Base-by-base conservation (phyloP, 2,329 filamentous ascomycete species). In the Periconia macrospinosa region DNA sequence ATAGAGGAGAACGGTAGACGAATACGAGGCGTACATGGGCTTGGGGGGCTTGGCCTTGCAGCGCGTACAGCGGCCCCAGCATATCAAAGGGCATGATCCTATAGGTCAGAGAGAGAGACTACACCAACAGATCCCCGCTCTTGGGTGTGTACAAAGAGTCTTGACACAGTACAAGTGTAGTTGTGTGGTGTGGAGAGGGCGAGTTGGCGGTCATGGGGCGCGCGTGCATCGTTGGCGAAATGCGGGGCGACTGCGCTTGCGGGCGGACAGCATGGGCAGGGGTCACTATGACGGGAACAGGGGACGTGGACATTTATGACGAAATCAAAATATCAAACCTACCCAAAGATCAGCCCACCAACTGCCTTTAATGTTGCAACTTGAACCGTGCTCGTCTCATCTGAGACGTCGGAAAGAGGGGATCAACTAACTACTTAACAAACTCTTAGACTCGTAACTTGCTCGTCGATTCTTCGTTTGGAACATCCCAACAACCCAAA, bases 191-290 rank as follows among this genome's bases (percentile, higher is more conserved):
- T 33, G 30, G 30, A 33, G 13, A 33, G 30, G 30, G 30, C 30
- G 8, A 33, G 33, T 37, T 3, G 33, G 11, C 6, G 33, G 50
- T 56, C 49, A 52, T 52, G 53, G 47, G 53, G 45, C 19, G 11
- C 41, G 33, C 20, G 44, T 33, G 41, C 45, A 35, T 17, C 15
- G 19, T 48, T 45, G 48, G 52, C 44, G 43, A 45, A 40, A 27
- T 55, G 53, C 53, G 49, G 53, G 53, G 45, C 50, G n/a, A n/a
- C n/a, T n/a, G n/a, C n/a, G n/a, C n/a, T n/a, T n/a, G n/a, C n/a
- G 30, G 30, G 30, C 8, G 30, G 30, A 13, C 30, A 8, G 30
- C 13, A 13, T 3, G 5, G 15, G 33, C 5, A 37, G 3, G 33
- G 6, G 5, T 6, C 33, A 37, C 33, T 37, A 37, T 10, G 11